phyloP scores from a whole-genome alignment of 2,329 filamentous ascomycete genomes.

The Aureobasidium sp. region DNA sequence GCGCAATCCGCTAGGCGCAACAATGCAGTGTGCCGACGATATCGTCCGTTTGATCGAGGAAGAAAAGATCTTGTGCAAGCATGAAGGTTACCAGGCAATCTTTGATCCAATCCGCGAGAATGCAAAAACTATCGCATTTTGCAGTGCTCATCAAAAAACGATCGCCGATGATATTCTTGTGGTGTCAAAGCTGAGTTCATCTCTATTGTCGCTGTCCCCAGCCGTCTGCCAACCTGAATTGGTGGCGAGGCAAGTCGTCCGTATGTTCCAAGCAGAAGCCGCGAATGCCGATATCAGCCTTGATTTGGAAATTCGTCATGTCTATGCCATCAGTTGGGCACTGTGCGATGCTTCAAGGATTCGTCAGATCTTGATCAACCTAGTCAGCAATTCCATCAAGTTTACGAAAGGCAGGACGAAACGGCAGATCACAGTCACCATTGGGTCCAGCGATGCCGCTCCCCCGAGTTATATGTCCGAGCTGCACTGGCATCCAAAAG shows the following conservation, averaged over 20 bases:
- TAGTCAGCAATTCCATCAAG: constrained; percentile 32
- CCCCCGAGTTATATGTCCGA: constrained; percentile 33
- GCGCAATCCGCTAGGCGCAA: constrained; percentile 4
- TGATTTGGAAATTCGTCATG: constrained; percentile 26
- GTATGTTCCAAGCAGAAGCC: constrained; percentile 38
- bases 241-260: constrained; percentile 31
- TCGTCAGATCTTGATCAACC: constrained; percentile 32
- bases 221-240: constrained; percentile 24
- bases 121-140: constrained; percentile 10
- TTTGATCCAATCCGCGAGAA: neutral
- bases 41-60: neutral
- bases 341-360: constrained; percentile 31
- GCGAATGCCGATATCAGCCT: constrained; percentile 31
- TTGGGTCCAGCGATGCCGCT: constrained; percentile 36
- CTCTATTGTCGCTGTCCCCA: constrained; percentile 38
- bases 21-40: constrained; percentile 12
- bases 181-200: constrained; percentile 50
- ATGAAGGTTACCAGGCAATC: neutral
- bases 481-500: neutral
- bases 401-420: constrained; percentile 30
- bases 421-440: constrained; percentile 42
- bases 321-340: constrained; percentile 34
- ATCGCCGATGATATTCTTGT: constrained; percentile 50
- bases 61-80: no score
- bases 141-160: constrained; percentile 10